Evolutionary conservation across 306 rosid species (phyloP), one percentile per base, ranked within the genome.

Genomic region (Castanea sativa): DNA sequence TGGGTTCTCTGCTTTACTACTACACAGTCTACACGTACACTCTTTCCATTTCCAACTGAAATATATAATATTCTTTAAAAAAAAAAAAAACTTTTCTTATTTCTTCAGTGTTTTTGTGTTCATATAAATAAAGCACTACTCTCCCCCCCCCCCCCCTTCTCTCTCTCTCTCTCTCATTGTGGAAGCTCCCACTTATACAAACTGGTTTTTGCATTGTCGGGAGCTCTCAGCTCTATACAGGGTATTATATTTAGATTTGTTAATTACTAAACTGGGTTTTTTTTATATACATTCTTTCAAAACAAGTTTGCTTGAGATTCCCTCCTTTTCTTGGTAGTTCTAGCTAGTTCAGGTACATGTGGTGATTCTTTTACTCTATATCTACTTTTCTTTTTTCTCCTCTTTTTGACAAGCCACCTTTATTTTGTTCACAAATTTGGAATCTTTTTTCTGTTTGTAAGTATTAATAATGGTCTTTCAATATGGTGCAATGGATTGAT

Each of bases 331-430:
- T 8, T 41, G 11, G 1, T 41, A 8, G 11, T 41, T 67, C 73
- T 53, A 64, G 19, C 73, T 53, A 64, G 19, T 78, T 73, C 85
- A 86, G 84, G 88, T 83, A 70, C 71, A 20, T 20, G 20, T 16
- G 33, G 43, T 15, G 14, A 6, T 64, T 64, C 52, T 35, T 49
- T 49, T 49, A 49, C 51, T 1, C 5, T 18, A 33, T 67, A 67
- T 16, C 5, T 67, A 67, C 29, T 58, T 58, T 59, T 2, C 27
- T 59, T 4, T 59, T 59, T 23, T 21, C 5, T 20, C 21, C 27
- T 2, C 45, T 8, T 41, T 41, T 41, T 41, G 53, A 11, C 16
- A 12, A 49, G 15, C 53, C 16, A 12, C 53, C 53, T 49, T 49
- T 11, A 13, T 49, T 49, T 3, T 49, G 16, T 58, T 58, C 16